A percentile compares a stretch with the other conserved stretches of the same genome.
Evolutionary conservation across 2,329 filamentous ascomycete genomes (phyloP).

Genomic region (Ilyonectria destructans): DNA sequence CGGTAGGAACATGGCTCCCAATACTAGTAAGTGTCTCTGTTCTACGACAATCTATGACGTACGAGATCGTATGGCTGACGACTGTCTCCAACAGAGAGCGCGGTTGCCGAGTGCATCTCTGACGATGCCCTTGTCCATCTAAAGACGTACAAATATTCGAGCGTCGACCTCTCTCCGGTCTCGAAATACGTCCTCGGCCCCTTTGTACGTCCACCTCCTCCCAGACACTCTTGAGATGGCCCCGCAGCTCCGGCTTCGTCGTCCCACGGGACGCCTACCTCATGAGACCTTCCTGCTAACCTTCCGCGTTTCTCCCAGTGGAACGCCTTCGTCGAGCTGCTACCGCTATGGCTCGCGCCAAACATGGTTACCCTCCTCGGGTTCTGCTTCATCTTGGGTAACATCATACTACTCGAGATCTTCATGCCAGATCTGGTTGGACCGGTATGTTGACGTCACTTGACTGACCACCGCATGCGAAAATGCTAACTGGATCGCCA

Average conservation of each 20-base stretch:
- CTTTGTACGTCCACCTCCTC: conserved; percentile 82
- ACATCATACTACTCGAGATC: conserved; percentile 82
- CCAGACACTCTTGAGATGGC: background rate
- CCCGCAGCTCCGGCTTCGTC: conserved; percentile 21
- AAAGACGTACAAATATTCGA: conserved; percentile 97
- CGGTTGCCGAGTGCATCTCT: conserved; percentile 81
- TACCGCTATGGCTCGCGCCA: conserved; percentile 96
- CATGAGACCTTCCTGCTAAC: conserved; percentile 39
- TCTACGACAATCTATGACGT: background rate
- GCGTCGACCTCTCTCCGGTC: conserved; percentile 94
- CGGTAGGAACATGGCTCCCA: conserved; percentile 54
- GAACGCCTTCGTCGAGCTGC: conserved; percentile 93
- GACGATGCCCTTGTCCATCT: conserved; percentile 93
- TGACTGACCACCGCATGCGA: background rate
- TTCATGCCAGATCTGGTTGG: conserved; percentile 93
- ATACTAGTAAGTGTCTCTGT: conserved; percentile 50
- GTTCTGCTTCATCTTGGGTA: conserved; percentile 93
- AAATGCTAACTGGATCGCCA: conserved; percentile 31
- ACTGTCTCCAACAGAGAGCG: background rate
- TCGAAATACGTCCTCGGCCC: conserved; percentile 95
- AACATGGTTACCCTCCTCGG: conserved; percentile 98
- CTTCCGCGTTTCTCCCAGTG: conserved; percentile 72
- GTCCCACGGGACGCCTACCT: conserved; percentile 22
- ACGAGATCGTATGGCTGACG: background rate
- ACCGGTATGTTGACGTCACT: conserved; percentile 74